These are phyloP conservation scores for Axilococcus clingmanii DNA, from an alignment of 139 green algal genomes.

Conservation along the genomic window DNA sequence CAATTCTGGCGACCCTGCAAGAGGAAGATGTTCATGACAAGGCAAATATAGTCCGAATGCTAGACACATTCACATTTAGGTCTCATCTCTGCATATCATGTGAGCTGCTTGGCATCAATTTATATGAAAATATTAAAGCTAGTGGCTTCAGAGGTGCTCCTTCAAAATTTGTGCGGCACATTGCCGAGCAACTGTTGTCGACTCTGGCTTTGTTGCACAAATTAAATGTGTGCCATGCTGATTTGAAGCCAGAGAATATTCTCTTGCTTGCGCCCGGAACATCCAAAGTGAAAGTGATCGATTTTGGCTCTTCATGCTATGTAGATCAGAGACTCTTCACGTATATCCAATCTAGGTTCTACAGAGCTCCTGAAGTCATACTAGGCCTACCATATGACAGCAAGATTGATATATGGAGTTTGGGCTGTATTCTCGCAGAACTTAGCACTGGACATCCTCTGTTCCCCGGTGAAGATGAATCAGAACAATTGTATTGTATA, in stretches of 20 bases:
- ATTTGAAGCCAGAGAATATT: constrained; percentile 99
- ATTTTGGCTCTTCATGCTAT: constrained; percentile 93
- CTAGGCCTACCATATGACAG: constrained; percentile 72
- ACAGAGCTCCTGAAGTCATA: constrained; percentile 85
- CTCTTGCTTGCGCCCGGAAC: constrained; percentile 40
- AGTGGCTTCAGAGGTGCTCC: constrained; percentile 77
- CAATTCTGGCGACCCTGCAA: constrained; percentile 82
- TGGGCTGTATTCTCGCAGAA: constrained; percentile 77
- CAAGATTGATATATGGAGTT: constrained; percentile 94
- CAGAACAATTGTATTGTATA: constrained; percentile 82
- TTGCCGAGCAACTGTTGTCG: constrained; percentile 76
- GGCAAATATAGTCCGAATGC: constrained; percentile 79
- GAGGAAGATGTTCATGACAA: constrained; percentile 50
- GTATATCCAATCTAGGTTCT: constrained; percentile 96
- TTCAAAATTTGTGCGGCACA: constrained; percentile 67
- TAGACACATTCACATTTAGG: constrained; percentile 77
- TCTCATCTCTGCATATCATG: constrained; percentile 94
- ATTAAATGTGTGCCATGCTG: constrained; percentile 88
- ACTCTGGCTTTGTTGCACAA: constrained; percentile 68
- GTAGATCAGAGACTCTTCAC: constrained; percentile 73
- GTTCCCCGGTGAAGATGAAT: constrained; percentile 48
- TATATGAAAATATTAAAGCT: constrained; percentile 93
- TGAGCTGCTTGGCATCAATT: constrained; percentile 88
- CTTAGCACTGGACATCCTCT: constrained; percentile 10
- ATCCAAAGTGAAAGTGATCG: constrained; percentile 62